A percentile compares a stretch with the other conserved stretches of the same genome.
Evolutionary conservation across 75 land plant species (phyloP).

Genomic region (Selaginella tamariscina): DNA sequence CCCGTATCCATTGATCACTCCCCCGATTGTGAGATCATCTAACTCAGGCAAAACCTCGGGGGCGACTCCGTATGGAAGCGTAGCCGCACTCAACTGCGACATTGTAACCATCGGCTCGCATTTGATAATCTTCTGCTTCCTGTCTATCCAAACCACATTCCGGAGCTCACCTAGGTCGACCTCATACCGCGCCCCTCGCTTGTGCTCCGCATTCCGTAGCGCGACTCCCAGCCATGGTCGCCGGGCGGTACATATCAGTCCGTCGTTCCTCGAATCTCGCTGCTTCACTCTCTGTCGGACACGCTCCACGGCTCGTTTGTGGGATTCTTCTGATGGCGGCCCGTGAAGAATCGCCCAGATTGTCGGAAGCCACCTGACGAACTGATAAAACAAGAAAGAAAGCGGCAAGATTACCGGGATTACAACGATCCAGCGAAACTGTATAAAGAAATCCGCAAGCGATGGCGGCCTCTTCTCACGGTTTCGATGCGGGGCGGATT

Average conservation of each 20-base stretch:
- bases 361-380: conserved; percentile 18
- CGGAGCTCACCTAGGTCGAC: conserved; percentile 19
- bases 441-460: conserved; percentile 22
- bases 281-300: conserved; percentile 16
- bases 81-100: conserved; percentile 21
- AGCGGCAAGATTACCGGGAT: conserved; percentile 24
- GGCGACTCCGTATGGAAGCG: conserved; percentile 18
- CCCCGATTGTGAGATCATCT: conserved; percentile 32
- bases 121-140: conserved; percentile 14
- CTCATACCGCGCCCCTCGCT: conserved; percentile 16
- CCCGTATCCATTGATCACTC: conserved; percentile 30
- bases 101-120: conserved; percentile 32
- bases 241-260: conserved; percentile 31
- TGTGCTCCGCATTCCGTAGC: conserved; percentile 21
- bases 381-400: conserved; percentile 25
- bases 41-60: conserved; percentile 29
- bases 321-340: conserved; percentile 14
- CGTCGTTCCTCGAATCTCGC: conserved; percentile 12
- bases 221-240: conserved; percentile 27
- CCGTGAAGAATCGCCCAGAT: conserved; percentile 13
- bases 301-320: conserved; percentile 12
- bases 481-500: no score
- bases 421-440: conserved; percentile 23
- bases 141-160: conserved; percentile 18
- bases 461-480: conserved; percentile 22